phyloP scores from a whole-genome alignment of 805 yeast genomes.

The Suhomyces vadensis region DNA sequence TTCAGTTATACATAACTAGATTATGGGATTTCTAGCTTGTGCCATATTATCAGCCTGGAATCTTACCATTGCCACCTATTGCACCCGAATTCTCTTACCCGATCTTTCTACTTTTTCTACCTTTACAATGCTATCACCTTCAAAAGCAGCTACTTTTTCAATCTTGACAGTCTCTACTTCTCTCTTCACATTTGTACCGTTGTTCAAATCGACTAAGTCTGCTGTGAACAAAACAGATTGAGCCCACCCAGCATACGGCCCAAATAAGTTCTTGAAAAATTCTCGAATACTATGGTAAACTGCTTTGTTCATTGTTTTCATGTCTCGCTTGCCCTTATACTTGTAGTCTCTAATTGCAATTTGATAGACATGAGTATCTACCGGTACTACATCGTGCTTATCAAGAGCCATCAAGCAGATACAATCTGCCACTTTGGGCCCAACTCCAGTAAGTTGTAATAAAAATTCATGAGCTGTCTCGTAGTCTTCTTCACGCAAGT shows the following conservation, averaged over 20 bases:
- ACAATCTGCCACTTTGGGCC: constrained; percentile 98
- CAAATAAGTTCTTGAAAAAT: constrained; percentile 73
- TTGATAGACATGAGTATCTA: constrained; percentile 93
- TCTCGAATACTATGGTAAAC: constrained; percentile 57
- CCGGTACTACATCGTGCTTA: constrained; percentile 85
- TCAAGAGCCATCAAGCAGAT: constrained; percentile 89
- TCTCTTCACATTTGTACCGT: constrained; percentile 51
- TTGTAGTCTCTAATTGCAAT: constrained; percentile 83
- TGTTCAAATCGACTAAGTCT: constrained; percentile 70
- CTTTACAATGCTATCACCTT: background rate
- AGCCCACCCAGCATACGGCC: constrained; percentile 97
- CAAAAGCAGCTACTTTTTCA: background rate
- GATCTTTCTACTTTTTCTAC: constrained; percentile 1
- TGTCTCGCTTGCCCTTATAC: constrained; percentile 46
- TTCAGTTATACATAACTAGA: too few species aligned
- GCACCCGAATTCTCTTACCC: background rate
- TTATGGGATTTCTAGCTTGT: too few species aligned
- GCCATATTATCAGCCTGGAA: background rate
- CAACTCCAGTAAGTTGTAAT: constrained; percentile 78
- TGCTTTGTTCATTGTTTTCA: constrained; percentile 48
- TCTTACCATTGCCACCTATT: background rate
- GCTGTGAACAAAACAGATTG: constrained; percentile 91
- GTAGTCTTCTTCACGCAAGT: constrained; percentile 48
- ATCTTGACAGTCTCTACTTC: background rate
- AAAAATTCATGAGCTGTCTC: constrained; percentile 58